Conservation (phyloP, 352 stramenopile species). For the Phytopythium boreale region DNA sequence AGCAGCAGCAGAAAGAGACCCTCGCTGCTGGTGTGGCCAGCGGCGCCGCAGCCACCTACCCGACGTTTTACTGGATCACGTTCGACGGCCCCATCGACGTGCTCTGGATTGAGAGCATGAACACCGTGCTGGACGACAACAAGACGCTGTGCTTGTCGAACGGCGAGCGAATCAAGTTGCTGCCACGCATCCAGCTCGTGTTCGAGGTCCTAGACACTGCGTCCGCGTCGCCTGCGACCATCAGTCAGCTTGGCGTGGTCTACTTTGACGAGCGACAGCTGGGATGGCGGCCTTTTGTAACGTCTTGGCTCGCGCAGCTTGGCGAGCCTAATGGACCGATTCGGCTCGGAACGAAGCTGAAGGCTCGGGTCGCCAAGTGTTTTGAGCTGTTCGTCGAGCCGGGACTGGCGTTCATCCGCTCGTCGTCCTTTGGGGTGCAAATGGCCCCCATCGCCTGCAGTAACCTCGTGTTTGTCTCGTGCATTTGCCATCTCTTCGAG, state of each 20-base stretch:
- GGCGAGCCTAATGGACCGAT: constrained; percentile 14
- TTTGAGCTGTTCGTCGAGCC: constrained; percentile 66
- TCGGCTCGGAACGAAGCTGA: constrained; percentile 32
- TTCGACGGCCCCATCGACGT: constrained; percentile 84
- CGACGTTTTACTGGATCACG: constrained; percentile 77
- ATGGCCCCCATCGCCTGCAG: constrained; percentile 46
- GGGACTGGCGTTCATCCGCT: constrained; percentile 45
- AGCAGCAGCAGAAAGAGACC: constrained; percentile 14
- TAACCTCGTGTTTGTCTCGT: constrained; percentile 46
- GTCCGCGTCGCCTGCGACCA: constrained; percentile 90
- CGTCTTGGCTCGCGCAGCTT: constrained; percentile 56
- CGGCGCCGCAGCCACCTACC: constrained; percentile 16
- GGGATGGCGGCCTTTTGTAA: constrained; percentile 60
- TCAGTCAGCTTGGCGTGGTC: constrained; percentile 90
- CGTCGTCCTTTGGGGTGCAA: constrained; percentile 2
- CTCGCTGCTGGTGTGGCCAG: constrained; percentile 9
- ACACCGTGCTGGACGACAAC: constrained; percentile 90
- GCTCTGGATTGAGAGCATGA: constrained; percentile 86
- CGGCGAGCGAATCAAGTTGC: constrained; percentile 83
- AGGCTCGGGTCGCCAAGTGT: constrained; percentile 39
- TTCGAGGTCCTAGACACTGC: constrained; percentile 92
- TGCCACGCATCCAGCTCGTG: constrained; percentile 87
- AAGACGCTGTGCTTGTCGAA: constrained; percentile 90
- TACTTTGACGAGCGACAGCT: constrained; percentile 80
- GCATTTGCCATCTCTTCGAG: constrained; percentile 61